These are phyloP conservation scores for Zygoascus sp. DNA, from an alignment of 1,139 yeast genomes.

Conservation along the genomic window DNA sequence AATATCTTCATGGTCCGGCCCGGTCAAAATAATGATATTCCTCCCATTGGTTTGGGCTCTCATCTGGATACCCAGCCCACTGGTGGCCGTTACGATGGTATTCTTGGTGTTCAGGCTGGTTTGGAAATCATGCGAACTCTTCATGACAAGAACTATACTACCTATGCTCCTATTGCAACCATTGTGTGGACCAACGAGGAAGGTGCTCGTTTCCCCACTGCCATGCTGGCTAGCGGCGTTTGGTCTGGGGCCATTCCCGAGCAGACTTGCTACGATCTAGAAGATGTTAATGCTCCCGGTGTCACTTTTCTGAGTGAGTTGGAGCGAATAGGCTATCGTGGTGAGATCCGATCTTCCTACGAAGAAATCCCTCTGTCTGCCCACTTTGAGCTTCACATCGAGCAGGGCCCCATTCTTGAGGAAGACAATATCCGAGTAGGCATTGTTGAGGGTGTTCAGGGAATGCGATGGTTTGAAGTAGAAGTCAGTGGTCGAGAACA, in stretches of 20 bases:
- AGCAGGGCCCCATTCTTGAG: slow-evolving; percentile 70
- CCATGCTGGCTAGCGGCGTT: slow-evolving; percentile 61
- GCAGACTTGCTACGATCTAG: slow-evolving; percentile 47
- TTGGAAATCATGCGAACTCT: slow-evolving; percentile 62
- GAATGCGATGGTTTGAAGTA: slow-evolving; percentile 57
- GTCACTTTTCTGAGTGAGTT: slow-evolving; percentile 51
- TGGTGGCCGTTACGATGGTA: slow-evolving; percentile 73
- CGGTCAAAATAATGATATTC: slow-evolving; percentile 44
- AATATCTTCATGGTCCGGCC: slow-evolving; percentile 63
- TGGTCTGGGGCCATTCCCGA: slow-evolving; percentile 53
- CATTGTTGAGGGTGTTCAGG: slow-evolving; percentile 63
- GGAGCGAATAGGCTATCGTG: slow-evolving; percentile 58
- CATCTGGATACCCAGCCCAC: slow-evolving; percentile 78
- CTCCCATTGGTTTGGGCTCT: slow-evolving; percentile 67
- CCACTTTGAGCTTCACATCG: slow-evolving; percentile 71
- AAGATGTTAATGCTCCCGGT: slow-evolving; percentile 49
- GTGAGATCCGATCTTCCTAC: slow-evolving; percentile 47
- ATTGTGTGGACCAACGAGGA: slow-evolving; percentile 75
- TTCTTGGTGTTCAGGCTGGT: slow-evolving; percentile 63
- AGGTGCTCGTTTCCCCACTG: slow-evolving; percentile 69
- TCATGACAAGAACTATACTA: slow-evolving; percentile 52
- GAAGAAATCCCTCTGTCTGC: slow-evolving; percentile 54
- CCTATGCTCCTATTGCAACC: slow-evolving; percentile 63
- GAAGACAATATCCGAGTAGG: slow-evolving; percentile 53
- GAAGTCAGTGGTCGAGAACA: slow-evolving; percentile 56